A percentile compares a stretch with the other conserved stretches of the same genome.
Evolutionary conservation across 129 eudicot species (phyloP).

Genomic region (Flaveria trinervia): DNA sequence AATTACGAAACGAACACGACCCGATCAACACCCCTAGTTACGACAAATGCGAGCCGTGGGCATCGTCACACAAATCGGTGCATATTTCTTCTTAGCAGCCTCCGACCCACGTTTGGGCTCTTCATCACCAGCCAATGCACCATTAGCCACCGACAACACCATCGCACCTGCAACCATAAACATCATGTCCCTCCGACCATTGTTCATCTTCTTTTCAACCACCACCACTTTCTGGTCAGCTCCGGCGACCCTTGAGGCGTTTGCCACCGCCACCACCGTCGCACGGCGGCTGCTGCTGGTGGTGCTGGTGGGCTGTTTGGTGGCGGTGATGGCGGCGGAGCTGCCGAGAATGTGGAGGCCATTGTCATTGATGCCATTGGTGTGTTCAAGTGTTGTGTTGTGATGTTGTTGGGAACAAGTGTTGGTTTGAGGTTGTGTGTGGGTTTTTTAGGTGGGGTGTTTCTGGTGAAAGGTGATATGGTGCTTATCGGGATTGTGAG

Average conservation of each 20-base stretch:
- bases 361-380: constrained; percentile 53
- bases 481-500: constrained; percentile 43
- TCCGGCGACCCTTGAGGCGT: constrained; percentile 42
- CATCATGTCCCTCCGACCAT: constrained; percentile 70
- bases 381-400: not conserved
- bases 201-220: constrained; percentile 34
- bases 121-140: constrained; percentile 63
- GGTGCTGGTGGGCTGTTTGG: constrained; percentile 43
- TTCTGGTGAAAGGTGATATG: constrained; percentile 40
- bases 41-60: constrained; percentile 78
- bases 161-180: constrained; percentile 70
- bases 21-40: constrained; percentile 10
- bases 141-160: constrained; percentile 50
- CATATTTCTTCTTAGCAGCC: constrained; percentile 91
- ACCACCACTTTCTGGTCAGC: constrained; percentile 24
- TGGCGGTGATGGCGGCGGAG: constrained; percentile 36
- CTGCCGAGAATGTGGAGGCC: constrained; percentile 70
- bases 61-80: constrained; percentile 65
- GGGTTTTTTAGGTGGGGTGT: constrained; percentile 9
- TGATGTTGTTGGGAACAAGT: not conserved
- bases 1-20: too few relatives aligned
- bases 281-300: constrained; percentile 45
- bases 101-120: constrained; percentile 75
- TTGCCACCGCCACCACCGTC: constrained; percentile 38
- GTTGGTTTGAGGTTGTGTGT: not conserved